Base-by-base conservation (phyloP, 768 basidiomycete species). In the Serendipita vermifera region DNA sequence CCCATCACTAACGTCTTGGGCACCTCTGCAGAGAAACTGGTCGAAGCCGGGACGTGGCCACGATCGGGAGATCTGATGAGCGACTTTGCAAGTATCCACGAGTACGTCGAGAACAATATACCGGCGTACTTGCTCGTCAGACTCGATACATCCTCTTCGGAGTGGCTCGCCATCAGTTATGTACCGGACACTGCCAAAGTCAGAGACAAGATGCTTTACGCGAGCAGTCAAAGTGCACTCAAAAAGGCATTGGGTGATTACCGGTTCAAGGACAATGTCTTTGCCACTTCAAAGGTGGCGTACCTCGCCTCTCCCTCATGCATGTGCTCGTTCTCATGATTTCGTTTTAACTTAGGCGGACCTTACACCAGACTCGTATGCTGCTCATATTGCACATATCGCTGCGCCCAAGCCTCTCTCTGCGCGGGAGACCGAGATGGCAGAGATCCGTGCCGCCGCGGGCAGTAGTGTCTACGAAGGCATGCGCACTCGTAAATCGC, bases 201-300 rank as follows among this genome's bases (percentile, higher is more conserved):
- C 58, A 76, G 87, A 64, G 79, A 86, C 68, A 93, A 92, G 80
- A 93, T 91, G 88, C 73, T 93, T 32, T 92, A 91, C 67, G 87
- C 90, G 20, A 83, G 89, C 2, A 82, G 83, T 1, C 80, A 87
- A 39, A 72, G 74, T 22, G 74, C 81, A 15, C 74, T 92, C 20
- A 73, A 81, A 27, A 87, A 79, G 66, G 72, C 76, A n/a, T 74
- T 93, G 3, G 87, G 87, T 39, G 82, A 89, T 2, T 72, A 79
- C 15, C 67, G 78, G 31, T 87, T 91, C 67, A 76, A 76, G 2
- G 82, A 86, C 65, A 75, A 77, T 33, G 69, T 92, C n/a, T 88
- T 86, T 64, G 88, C 88, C 1, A 88, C 85, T 0, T 75, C 77
- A 55, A 85, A 81, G 65, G 71, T 33, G 22, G 26, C 2, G 6